Conservation (phyloP, 805 yeast genomes). For the Candida germanica region DNA sequence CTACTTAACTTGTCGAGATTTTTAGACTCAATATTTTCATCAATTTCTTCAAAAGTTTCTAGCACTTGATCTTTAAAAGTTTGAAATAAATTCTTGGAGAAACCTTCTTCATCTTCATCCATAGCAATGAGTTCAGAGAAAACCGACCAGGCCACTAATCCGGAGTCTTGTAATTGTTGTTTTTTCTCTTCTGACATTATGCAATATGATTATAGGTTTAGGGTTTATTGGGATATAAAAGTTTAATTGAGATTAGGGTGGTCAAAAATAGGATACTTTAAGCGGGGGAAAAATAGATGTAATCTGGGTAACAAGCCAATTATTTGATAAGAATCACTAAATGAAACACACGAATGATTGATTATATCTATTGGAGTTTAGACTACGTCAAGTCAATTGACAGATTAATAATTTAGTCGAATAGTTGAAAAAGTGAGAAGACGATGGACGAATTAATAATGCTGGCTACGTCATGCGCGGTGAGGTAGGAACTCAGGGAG, state of each 20-base stretch:
- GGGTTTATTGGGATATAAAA: not conserved
- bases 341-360: too few relatives aligned
- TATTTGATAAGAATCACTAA: too few relatives aligned
- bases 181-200: constrained; percentile 17
- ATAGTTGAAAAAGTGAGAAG: too few relatives aligned
- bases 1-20: constrained; percentile 61
- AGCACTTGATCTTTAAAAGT: constrained; percentile 89
- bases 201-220: not conserved
- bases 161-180: constrained; percentile 44
- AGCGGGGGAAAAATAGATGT: too few relatives aligned
- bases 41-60: constrained; percentile 73
- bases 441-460: too few relatives aligned
- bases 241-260: not conserved
- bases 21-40: constrained; percentile 45
- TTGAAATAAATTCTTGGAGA: constrained; percentile 70
- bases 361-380: too few relatives aligned
- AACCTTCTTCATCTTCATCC: constrained; percentile 97
- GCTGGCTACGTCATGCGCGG: too few relatives aligned
- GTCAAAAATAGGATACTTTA: too few relatives aligned
- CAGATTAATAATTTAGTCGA: too few relatives aligned
- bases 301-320: too few relatives aligned
- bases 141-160: constrained; percentile 82
- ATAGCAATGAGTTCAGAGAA: constrained; percentile 84
- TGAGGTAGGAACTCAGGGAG: too few relatives aligned
- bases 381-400: too few relatives aligned